A percentile compares a stretch with the other conserved stretches of the same genome.
phyloP scores from a whole-genome alignment of 768 basidiomycete genomes.

The Calocybe indica region DNA sequence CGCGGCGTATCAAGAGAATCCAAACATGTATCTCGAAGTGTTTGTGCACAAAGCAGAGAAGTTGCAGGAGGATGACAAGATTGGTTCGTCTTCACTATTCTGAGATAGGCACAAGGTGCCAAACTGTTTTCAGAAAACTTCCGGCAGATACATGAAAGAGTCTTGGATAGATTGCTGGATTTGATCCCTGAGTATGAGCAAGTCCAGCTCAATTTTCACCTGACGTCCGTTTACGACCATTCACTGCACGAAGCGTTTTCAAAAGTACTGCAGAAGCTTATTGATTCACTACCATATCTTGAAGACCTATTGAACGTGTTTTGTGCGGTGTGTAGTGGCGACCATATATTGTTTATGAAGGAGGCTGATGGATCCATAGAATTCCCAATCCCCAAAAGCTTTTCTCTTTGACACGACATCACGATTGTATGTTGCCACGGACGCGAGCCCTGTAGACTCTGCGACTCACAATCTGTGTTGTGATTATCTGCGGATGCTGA shows the following conservation, averaged over 20 bases:
- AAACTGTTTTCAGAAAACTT: slow-evolving; percentile 63
- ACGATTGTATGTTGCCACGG: slow-evolving; percentile 88
- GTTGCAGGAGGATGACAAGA: slow-evolving; percentile 85
- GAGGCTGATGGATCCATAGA: slow-evolving; percentile 37
- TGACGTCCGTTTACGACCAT: slow-evolving; percentile 93
- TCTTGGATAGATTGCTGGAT: slow-evolving; percentile 78
- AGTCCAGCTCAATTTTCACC: slow-evolving; percentile 77
- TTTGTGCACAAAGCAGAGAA: slow-evolving; percentile 96
- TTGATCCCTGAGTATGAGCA: slow-evolving; percentile 71
- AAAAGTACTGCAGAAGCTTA: slow-evolving; percentile 79
- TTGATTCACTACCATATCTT: slow-evolving; percentile 78
- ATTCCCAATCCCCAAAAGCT: slow-evolving; percentile 88
- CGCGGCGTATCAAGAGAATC: slow-evolving; percentile 70
- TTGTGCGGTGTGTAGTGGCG: slow-evolving; percentile 46
- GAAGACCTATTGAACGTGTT: slow-evolving; percentile 87
- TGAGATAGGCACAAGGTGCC: not conserved
- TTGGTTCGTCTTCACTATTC: slow-evolving; percentile 43
- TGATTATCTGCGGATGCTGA: slow-evolving; percentile 85
- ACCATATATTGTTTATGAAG: not conserved
- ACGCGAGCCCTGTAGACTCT: slow-evolving; percentile 86
- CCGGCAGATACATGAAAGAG: slow-evolving; percentile 83
- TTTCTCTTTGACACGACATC: slow-evolving; percentile 88
- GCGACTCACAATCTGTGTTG: slow-evolving; percentile 86
- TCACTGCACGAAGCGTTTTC: slow-evolving; percentile 91
- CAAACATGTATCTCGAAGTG: slow-evolving; percentile 75